Conservation (phyloP, 257 asterid species). For the Salvia hispanica region DNA sequence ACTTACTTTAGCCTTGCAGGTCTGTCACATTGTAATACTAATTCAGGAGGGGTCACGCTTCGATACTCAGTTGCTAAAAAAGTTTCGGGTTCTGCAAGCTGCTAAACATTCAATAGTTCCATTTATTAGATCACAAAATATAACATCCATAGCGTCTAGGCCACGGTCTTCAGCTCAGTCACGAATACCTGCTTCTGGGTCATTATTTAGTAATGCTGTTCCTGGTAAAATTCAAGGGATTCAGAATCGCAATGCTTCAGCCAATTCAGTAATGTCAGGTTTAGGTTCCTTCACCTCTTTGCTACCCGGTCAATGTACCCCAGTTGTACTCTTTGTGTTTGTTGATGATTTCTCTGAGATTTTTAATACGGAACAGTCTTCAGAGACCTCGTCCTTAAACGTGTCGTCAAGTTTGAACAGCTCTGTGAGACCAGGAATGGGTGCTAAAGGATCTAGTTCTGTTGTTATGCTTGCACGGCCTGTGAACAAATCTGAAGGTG, state of each 20-base stretch:
- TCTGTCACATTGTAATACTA: conserved; percentile 76
- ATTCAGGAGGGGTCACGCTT: conserved; percentile 90
- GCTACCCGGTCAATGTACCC: conserved; percentile 90
- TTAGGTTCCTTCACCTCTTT: conserved; percentile 77
- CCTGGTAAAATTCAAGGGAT: conserved; percentile 69
- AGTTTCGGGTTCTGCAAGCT: conserved; percentile 77
- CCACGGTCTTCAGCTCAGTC: conserved; percentile 56
- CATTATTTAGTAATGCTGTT: conserved; percentile 60
- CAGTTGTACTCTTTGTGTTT: conserved; percentile 83
- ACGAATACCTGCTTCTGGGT: conserved; percentile 43
- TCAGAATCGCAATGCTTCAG: conserved; percentile 63
- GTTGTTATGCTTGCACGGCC: conserved; percentile 88
- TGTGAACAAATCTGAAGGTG: conserved; percentile 67
- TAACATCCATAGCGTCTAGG: conserved; percentile 45
- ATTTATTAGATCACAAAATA: conserved; percentile 55
- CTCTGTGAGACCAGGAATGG: conserved; percentile 51
- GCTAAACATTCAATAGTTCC: conserved; percentile 78
- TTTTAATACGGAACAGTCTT: conserved; percentile 53
- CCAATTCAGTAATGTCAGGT: conserved; percentile 64
- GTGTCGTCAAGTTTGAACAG: conserved; percentile 47
- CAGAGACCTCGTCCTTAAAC: conserved; percentile 50
- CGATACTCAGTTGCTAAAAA: conserved; percentile 67
- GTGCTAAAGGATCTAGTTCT: conserved; percentile 67
- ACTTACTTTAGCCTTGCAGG: conserved; percentile 81
- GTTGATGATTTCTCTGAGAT: conserved; percentile 76